A percentile compares a stretch with the other conserved stretches of the same genome.
Evolutionary conservation across 2,329 filamentous ascomycete species (phyloP).

Genomic region (Cryphonectria parasitica): DNA sequence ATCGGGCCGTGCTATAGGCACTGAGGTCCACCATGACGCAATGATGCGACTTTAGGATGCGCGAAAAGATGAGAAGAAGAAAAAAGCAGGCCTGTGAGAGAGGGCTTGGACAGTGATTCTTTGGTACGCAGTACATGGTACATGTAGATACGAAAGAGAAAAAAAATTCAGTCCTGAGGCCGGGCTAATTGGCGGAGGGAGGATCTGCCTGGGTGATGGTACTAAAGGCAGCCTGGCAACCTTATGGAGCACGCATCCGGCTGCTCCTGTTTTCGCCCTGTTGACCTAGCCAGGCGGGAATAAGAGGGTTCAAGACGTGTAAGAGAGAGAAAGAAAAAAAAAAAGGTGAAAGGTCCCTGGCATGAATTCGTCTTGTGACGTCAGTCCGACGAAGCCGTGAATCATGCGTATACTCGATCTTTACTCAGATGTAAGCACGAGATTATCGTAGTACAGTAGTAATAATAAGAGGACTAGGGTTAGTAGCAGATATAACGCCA

Average conservation of each 20-base stretch:
- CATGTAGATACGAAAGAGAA: no score
- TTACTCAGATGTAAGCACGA: background rate
- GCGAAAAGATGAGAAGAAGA: background rate
- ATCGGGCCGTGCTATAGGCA: constrained; percentile 7
- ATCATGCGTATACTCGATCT: background rate
- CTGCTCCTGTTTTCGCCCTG: background rate
- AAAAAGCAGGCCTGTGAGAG: background rate
- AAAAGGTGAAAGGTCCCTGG: background rate
- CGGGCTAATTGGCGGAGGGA: no score
- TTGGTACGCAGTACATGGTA: background rate
- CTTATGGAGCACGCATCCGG: background rate
- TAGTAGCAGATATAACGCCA: background rate
- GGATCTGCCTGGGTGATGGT: no score
- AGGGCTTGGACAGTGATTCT: background rate
- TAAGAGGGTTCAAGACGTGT: background rate
- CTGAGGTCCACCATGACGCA: constrained; percentile 19
- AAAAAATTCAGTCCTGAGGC: background rate
- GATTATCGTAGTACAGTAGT: background rate
- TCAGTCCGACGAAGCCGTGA: background rate
- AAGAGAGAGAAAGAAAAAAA: no score
- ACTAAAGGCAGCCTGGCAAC: background rate
- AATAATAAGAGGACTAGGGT: background rate
- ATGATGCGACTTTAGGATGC: constrained; percentile 10
- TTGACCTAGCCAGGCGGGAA: background rate
- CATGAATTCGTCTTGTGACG: background rate